A percentile compares a stretch with the other conserved stretches of the same genome.
Conservation (phyloP, 2,329 filamentous ascomycete species). For the Botrytis fabae region DNA sequence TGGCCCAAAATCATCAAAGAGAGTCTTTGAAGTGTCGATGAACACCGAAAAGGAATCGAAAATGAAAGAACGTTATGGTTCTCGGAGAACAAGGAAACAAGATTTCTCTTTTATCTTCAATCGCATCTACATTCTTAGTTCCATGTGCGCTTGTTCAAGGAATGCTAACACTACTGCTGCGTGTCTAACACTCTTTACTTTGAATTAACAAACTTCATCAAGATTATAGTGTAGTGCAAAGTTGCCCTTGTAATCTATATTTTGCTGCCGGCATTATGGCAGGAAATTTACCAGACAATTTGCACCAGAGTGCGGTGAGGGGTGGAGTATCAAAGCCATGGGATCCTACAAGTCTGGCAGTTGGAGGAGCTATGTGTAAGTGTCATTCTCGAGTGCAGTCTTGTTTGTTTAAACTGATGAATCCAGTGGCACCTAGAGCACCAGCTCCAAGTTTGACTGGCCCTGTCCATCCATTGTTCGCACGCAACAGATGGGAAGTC, state of each 20-base stretch:
- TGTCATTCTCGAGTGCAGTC: not conserved
- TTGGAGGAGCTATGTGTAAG: conserved; percentile 16
- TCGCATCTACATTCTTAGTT: not conserved
- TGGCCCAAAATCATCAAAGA: conserved; percentile 7
- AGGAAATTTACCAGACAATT: not conserved
- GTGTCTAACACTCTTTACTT: not conserved
- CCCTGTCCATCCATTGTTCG: conserved; percentile 28
- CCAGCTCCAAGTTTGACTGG: conserved; percentile 21
- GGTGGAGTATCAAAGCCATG: conserved; percentile 10
- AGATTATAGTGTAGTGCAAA: not conserved
- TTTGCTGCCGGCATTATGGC: not conserved
- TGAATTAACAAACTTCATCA: not conserved
- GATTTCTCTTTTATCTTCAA: not conserved
- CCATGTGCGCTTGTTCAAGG: not conserved
- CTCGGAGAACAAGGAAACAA: conserved; percentile 1
- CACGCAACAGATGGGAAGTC: conserved; percentile 29
- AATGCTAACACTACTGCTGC: not conserved
- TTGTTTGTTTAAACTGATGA: not conserved
- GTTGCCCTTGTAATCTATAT: not conserved
- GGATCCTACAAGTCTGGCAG: conserved; percentile 14
- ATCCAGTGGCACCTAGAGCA: not conserved
- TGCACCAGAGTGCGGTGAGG: not conserved
- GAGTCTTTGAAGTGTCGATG: not conserved
- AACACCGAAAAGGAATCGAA: not conserved
- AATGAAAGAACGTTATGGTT: conserved; percentile 7